These are phyloP conservation scores for Vaucheria bursata DNA, from an alignment of 352 stramenopile genomes.

Conservation along the genomic window DNA sequence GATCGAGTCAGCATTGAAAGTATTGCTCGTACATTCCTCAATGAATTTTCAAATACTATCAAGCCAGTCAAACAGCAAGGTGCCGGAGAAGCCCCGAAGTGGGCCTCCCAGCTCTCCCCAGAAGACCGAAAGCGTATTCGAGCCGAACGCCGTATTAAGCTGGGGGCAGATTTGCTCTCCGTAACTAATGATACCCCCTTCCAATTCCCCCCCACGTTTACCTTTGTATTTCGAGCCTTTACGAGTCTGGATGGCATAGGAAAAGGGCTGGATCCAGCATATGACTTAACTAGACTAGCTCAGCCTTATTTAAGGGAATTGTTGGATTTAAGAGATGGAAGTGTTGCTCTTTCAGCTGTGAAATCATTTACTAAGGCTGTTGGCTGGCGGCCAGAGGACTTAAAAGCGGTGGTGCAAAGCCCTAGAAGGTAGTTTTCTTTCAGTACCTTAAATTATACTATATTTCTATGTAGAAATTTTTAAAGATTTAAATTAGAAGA, in stretches of 20 bases:
- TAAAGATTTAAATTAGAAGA: too few species aligned
- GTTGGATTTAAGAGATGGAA: constrained; percentile 61
- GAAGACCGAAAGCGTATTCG: constrained; percentile 42
- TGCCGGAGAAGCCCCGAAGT: constrained; percentile 52
- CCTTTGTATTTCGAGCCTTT: constrained; percentile 75
- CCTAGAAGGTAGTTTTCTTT: constrained; percentile 50
- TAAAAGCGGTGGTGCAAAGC: constrained; percentile 52
- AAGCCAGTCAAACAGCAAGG: too few species aligned
- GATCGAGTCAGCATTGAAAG: constrained; percentile 69
- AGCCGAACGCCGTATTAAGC: constrained; percentile 39
- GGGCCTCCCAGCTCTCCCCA: constrained; percentile 60
- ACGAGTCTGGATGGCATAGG: constrained; percentile 71
- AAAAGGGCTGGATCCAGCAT: constrained; percentile 63
- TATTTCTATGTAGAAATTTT: too few species aligned
- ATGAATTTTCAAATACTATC: constrained; percentile 46
- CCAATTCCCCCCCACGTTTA: constrained; percentile 72
- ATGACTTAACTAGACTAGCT: constrained; percentile 66
- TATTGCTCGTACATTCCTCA: constrained; percentile 55
- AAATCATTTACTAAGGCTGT: constrained; percentile 47
- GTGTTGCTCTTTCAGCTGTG: constrained; percentile 43
- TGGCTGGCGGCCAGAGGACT: constrained; percentile 34
- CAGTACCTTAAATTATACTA: too few species aligned
- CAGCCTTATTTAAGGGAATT: constrained; percentile 71
- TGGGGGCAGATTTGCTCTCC: constrained; percentile 70
- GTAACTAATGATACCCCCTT: constrained; percentile 67